Conservation (phyloP, 768 basidiomycete genomes). For the Macrocybe gigantea region DNA sequence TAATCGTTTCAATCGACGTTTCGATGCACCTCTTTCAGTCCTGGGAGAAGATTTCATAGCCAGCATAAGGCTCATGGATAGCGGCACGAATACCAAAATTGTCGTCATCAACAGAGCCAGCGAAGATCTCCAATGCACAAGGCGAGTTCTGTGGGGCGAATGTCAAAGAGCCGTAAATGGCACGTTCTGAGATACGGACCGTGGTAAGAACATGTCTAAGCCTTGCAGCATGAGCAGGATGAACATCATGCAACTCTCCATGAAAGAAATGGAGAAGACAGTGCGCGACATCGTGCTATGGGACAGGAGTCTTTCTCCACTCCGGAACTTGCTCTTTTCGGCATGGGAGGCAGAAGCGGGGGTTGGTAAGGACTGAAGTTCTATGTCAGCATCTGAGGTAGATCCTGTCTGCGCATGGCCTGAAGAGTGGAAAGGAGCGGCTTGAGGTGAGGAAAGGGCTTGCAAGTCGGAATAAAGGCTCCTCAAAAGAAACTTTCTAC, state of each 20-base stretch:
- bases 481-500: constrained; percentile 51
- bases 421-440: constrained; percentile 14
- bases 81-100: constrained; percentile 63
- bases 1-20: too few species aligned
- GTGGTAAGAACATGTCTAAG: constrained; percentile 42
- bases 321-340: constrained; percentile 11
- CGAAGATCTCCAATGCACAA: constrained; percentile 65
- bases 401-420: neutral
- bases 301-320: constrained; percentile 13
- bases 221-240: constrained; percentile 70
- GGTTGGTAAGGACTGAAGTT: constrained; percentile 33
- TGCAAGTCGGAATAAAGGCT: constrained; percentile 58
- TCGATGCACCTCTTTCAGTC: too few species aligned
- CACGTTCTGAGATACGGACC: constrained; percentile 32
- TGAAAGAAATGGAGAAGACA: constrained; percentile 66
- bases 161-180: neutral
- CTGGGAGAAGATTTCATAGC: constrained; percentile 25
- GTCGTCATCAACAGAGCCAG: constrained; percentile 52
- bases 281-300: constrained; percentile 54
- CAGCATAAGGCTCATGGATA: constrained; percentile 55
- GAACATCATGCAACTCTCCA: constrained; percentile 72
- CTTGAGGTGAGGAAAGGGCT: constrained; percentile 28
- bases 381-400: constrained; percentile 19
- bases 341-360: constrained; percentile 24
- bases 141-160: constrained; percentile 40